A percentile compares a stretch with the other conserved stretches of the same genome.
phyloP scores from a whole-genome alignment of 2,329 filamentous ascomycete genomes.

The Grosmannia clavigera region DNA sequence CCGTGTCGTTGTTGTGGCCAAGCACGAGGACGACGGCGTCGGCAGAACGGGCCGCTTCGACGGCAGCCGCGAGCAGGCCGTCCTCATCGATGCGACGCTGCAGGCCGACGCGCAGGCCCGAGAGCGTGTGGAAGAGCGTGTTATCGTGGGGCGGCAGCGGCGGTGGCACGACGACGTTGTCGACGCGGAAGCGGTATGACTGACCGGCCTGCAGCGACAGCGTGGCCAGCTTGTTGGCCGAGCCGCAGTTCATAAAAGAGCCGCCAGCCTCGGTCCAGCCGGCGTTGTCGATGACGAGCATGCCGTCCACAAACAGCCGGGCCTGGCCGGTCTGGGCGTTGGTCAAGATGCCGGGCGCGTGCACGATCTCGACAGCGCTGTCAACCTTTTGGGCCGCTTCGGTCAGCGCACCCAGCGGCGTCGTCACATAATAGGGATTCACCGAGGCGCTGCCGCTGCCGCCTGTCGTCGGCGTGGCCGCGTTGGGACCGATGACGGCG shows the following conservation, averaged over 20 bases:
- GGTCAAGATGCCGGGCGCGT: conserved; percentile 10
- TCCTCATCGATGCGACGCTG: neutral
- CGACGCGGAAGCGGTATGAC: conserved; percentile 39
- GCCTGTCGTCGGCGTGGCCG: no score
- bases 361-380: no score
- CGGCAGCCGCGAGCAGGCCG: no score
- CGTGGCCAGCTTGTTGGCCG: no score
- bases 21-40: conserved; percentile 6
- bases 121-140: conserved; percentile 14
- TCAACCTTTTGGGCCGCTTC: no score
- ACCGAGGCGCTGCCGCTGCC: no score
- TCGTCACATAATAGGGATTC: no score
- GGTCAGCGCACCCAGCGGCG: no score
- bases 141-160: conserved; percentile 13
- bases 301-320: conserved; percentile 22
- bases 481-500: conserved; percentile 15
- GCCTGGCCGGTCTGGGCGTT: conserved; percentile 20
- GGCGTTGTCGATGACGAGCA: conserved; percentile 30
- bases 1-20: conserved; percentile 17
- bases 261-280: no score
- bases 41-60: neutral
- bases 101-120: conserved; percentile 11
- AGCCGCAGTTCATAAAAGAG: no score
- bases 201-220: conserved; percentile 26
- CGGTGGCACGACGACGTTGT: conserved; percentile 15